Conservation (phyloP, 2,329 filamentous ascomycete genomes). For the Biscogniauxia marginata region DNA sequence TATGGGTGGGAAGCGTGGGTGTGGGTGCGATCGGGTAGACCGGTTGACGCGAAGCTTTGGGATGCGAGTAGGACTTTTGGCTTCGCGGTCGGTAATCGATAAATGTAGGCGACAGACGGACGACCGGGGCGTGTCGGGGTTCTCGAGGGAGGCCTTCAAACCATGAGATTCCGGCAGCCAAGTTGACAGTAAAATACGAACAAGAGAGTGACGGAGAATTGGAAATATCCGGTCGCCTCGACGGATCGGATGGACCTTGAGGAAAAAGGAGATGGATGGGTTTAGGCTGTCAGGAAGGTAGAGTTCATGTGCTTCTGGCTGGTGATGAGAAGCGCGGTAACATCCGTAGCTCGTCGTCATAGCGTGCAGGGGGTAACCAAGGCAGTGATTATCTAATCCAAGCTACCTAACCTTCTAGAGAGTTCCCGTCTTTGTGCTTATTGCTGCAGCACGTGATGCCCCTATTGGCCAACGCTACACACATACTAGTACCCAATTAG, state of each 20-base stretch:
- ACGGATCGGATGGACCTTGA: background rate
- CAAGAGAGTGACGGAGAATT: background rate
- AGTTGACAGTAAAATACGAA: background rate
- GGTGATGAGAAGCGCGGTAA: background rate
- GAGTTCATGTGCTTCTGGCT: too few relatives aligned
- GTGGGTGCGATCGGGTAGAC: background rate
- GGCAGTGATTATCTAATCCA: background rate
- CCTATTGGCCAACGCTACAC: background rate
- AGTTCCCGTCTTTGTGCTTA: background rate
- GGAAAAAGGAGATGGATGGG: too few relatives aligned
- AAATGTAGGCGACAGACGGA: background rate
- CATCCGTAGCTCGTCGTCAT: background rate
- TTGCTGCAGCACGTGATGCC: background rate
- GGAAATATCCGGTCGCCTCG: too few relatives aligned
- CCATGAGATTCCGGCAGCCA: background rate
- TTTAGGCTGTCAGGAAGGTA: background rate
- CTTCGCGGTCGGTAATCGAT: background rate
- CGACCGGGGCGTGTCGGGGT: background rate
- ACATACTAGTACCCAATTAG: too few relatives aligned
- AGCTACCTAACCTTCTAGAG: too few relatives aligned
- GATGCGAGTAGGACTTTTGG: background rate
- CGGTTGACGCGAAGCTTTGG: background rate
- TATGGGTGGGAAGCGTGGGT: background rate
- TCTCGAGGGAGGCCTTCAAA: background rate
- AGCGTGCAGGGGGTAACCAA: background rate